A percentile compares a stretch with the other conserved stretches of the same genome.
phyloP scores from a whole-genome alignment of 2,329 filamentous ascomycete genomes.

The Phialocephala sp. region DNA sequence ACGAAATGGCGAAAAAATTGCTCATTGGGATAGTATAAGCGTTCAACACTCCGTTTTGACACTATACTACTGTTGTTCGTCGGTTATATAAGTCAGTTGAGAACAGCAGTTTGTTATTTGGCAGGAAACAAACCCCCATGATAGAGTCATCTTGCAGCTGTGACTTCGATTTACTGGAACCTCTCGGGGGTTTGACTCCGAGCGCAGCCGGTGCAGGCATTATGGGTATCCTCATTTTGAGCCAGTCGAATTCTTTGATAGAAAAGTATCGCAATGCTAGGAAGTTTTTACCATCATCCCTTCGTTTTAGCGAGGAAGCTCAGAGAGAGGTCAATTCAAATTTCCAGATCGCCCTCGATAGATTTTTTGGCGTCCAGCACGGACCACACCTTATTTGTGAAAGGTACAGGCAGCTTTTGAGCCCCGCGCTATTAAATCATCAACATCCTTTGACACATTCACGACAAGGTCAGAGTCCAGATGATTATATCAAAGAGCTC shows the following conservation, averaged over 20 bases:
- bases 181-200: conserved; percentile 1
- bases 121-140: conserved; percentile 35
- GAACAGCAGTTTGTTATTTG: conserved; percentile 1
- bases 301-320: neutral
- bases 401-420: neutral
- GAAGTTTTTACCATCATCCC: neutral
- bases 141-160: conserved; percentile 53
- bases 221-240: conserved; percentile 5
- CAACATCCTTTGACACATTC: conserved; percentile 7
- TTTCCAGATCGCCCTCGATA: neutral
- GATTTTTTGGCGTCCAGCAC: neutral
- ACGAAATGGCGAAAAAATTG: conserved; percentile 91
- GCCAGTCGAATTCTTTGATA: neutral
- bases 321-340: neutral
- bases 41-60: conserved; percentile 92
- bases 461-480: conserved; percentile 12
- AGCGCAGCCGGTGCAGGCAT: neutral
- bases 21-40: conserved; percentile 77
- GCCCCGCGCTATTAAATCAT: neutral
- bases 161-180: conserved; percentile 30
- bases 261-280: neutral
- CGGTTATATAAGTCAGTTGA: conserved; percentile 45
- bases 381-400: conserved; percentile 10
- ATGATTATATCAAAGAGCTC: conserved; percentile 16
- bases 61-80: conserved; percentile 93